Evolutionary conservation across 345 rosid genomes (phyloP), one percentile per base, ranked within the genome.

Genomic region (Corymbia maculata): DNA sequence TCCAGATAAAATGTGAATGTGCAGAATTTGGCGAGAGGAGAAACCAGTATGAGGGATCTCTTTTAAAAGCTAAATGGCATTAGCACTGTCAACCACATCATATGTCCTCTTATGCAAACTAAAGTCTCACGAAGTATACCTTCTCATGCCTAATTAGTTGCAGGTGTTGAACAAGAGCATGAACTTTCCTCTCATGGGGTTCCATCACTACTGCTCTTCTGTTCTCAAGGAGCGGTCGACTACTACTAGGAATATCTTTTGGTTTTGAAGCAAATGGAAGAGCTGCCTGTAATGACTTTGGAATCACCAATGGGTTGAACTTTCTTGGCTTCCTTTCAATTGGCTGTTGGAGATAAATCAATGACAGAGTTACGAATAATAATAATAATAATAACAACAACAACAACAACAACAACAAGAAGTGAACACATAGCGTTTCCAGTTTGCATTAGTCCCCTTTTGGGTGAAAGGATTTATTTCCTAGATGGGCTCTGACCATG

Each of bases 201-300:
- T 95, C 97, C 98, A 94, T 92, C 22, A 98, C 93, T 87, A 98
- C 98, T 52, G 98, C 98, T 91, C 97, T 92, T 93, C 88, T 93
- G 13, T 70, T 90, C 59, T 96, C 97, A 86, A 98, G 92, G 50
- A 87, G 86, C 2, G 95, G 96, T 85, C 87, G 92, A 88, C 91
- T 94, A 80, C 91, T 85, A 50, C 82, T 89, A 28, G 98, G 94
- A 84, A 70, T 88, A 90, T 98, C 92, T 91, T 98, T 98, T 75
- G 98, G 97, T 91, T 98, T 98, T 32, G 98, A 93, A 85, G 36
- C 90, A 91, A 97, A 98, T 85, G 99, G 99, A 16, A 98, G 95
- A 86, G 90, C 92, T 30, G 84, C 94, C 87, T 97, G 98, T 86
- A 98, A 92, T 12, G 93, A 89, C 93, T 93, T 95, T 7, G 99